Conservation (phyloP, 23 red algal species). For the Gracilaria caudata region DNA sequence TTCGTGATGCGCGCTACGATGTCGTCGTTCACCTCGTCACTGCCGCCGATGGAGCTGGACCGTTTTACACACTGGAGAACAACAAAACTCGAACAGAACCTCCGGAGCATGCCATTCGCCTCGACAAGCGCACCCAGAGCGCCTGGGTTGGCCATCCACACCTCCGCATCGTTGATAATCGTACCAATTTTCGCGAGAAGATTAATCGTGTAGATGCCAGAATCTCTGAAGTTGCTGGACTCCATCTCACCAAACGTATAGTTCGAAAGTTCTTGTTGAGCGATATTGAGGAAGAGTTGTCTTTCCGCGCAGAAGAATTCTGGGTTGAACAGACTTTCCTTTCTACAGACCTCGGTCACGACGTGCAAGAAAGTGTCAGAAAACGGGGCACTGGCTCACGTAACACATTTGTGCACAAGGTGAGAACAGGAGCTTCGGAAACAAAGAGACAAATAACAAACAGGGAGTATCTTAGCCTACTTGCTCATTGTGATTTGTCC, state of each 20-base stretch:
- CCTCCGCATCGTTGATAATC: conserved; percentile 79
- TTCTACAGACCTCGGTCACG: conserved; percentile 10
- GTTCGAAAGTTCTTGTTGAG: conserved; percentile 75
- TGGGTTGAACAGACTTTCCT: conserved; percentile 82
- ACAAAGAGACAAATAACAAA: conserved; percentile 67
- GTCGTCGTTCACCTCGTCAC: conserved; percentile 88
- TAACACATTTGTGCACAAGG: conserved; percentile 68
- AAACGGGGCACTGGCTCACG: conserved; percentile 59
- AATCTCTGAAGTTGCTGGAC: conserved; percentile 72
- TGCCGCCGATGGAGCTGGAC: conserved; percentile 73
- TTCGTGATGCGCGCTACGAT: conserved; percentile 86
- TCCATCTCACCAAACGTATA: conserved; percentile 58
- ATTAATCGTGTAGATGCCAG: conserved; percentile 70
- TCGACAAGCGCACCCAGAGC: conserved; percentile 58
- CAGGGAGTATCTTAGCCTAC: conserved; percentile 65
- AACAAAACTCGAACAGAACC: conserved; percentile 69
- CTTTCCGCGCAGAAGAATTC: conserved; percentile 52
- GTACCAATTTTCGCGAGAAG: conserved; percentile 74
- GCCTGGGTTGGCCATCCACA: conserved; percentile 85
- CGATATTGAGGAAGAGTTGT: conserved; percentile 20
- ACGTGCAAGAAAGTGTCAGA: conserved; percentile 72
- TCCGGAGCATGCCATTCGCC: conserved; percentile 50
- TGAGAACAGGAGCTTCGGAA: conserved; percentile 51
- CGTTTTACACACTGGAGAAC: conserved; percentile 68
- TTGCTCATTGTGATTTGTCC: conserved; percentile 55